Conservation (phyloP, 2,329 filamentous ascomycete species). For the Ascochyta pisi region DNA sequence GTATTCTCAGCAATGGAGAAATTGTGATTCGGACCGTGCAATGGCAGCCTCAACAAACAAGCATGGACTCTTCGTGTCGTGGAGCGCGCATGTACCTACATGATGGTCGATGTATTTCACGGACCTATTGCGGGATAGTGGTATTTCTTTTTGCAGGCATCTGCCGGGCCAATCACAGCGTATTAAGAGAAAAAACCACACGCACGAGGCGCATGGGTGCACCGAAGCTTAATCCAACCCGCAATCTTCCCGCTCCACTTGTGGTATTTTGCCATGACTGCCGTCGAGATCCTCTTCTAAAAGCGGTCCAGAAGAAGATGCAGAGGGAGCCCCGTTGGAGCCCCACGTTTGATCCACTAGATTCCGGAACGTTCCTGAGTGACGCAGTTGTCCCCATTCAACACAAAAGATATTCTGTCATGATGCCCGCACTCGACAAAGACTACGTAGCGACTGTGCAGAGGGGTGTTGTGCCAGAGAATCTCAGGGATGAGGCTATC, state of each 20-base stretch:
- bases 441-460: background rate
- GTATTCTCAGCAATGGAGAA: background rate
- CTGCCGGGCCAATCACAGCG: too few relatives aligned
- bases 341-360: constrained; percentile 11
- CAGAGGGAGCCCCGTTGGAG: constrained; percentile 8
- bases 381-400: constrained; percentile 10
- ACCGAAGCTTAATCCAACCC: constrained; percentile 5
- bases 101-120: constrained; percentile 5
- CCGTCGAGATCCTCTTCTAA: constrained; percentile 12
- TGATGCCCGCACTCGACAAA: too few relatives aligned
- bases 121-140: constrained; percentile 4
- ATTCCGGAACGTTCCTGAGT: constrained; percentile 13
- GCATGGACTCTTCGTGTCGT: background rate
- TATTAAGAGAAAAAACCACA: background rate
- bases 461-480: background rate
- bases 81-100: background rate
- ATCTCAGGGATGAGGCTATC: background rate
- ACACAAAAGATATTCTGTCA: background rate
- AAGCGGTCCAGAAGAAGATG: constrained; percentile 14
- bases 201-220: background rate
- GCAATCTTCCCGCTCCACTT: constrained; percentile 9
- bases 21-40: background rate
- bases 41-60: background rate
- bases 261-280: background rate
- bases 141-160: background rate